These are phyloP conservation scores for Rhodotorula sp. DNA, from an alignment of 1,284 basidiomycete genomes.

Conservation along the genomic window DNA sequence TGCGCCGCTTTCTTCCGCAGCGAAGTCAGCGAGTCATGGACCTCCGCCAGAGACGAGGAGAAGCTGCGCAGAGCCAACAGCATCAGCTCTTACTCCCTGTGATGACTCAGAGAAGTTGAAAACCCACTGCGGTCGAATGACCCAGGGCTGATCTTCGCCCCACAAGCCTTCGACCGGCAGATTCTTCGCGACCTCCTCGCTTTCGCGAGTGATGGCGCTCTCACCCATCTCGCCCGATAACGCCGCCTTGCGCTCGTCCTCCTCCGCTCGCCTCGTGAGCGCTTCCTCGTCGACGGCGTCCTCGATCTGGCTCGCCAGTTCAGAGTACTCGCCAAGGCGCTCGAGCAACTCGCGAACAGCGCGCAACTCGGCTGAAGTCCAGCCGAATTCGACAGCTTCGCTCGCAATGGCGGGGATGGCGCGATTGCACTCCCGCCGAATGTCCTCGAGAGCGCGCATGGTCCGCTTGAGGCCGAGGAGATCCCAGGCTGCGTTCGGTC, in stretches of 20 bases:
- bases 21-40: conserved; percentile 55
- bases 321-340: conserved; percentile 59
- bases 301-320: conserved; percentile 62
- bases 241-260: conserved; percentile 40
- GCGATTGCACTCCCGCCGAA: conserved; percentile 13
- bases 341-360: conserved; percentile 56
- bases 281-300: conserved; percentile 56
- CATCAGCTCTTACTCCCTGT: no score
- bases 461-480: conserved; percentile 63
- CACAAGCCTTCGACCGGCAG: conserved; percentile 15
- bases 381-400: not conserved
- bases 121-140: conserved; percentile 68
- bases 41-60: conserved; percentile 58
- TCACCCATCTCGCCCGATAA: conserved; percentile 37
- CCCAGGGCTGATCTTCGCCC: conserved; percentile 52
- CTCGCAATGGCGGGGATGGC: not conserved
- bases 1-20: conserved; percentile 40
- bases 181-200: conserved; percentile 11
- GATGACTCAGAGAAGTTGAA: not conserved
- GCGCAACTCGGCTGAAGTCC: conserved; percentile 10
- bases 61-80: conserved; percentile 56
- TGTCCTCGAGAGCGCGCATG: conserved; percentile 49
- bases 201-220: conserved; percentile 7
- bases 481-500: conserved; percentile 67
- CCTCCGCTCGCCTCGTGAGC: conserved; percentile 38